Evolutionary conservation across 2,329 filamentous ascomycete genomes (phyloP), one percentile per base, ranked within the genome.

Genomic region (Fusarium dimerum): DNA sequence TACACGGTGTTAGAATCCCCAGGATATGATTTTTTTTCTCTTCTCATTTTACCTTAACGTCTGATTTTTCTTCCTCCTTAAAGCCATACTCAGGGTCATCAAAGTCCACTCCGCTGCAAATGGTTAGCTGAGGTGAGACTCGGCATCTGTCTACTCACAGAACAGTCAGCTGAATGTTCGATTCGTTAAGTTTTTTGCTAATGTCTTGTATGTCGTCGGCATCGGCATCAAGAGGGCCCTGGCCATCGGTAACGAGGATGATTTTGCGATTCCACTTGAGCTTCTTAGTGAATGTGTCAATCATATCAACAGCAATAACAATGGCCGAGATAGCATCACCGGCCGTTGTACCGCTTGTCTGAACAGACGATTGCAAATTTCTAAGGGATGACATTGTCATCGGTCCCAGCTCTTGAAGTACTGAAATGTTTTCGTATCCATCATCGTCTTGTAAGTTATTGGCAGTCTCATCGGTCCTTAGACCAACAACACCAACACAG

Each of bases 251-350:
- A 45, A 97, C 78, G 3, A 99, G 79, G 38, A 93, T 82, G 58
- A 99, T 92, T 66, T 84, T 87, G 63, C 90, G 82, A 62, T 83
- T 85, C 74, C 86, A 92, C 75, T 96, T 92, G 56, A 92, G 80
- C 67, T 90, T 88, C 72, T 88, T 92, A 60, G 90, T 94, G 52
- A 88, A 86, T 0, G 78, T 82, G 52, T 81, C 80, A 50, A 99
- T 96, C 88, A 97, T 91, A 60, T 92, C 83, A 34, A 94, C 84
- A 0, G 91, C 94, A 45, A 97, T 73, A 39, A 96, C 86, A 52
- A 97, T 79, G 4, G 92, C 91, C 1, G 92, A 97, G 32, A 97
- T 83, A 72, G 88, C 87, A 72, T 99, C 94, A 11, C 94, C 94
- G 3, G 76, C 73, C 46, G 85, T 74, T 0, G 86, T 90, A 3